phyloP scores from a whole-genome alignment of 805 yeast genomes.

The Wickerhamiella sergipiensis region DNA sequence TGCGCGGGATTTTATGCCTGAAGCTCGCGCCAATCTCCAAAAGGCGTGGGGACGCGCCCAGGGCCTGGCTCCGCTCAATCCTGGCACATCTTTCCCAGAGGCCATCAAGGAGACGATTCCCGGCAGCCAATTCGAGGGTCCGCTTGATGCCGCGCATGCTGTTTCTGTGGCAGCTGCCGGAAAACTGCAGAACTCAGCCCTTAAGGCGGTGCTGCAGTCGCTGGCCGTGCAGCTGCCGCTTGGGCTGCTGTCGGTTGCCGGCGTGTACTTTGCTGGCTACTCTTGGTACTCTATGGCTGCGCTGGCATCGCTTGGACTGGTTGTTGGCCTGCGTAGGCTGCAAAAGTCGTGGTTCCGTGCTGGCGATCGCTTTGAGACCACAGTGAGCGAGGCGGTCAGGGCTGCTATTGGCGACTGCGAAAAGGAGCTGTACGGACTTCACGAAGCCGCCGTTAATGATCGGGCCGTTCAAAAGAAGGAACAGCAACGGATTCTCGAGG shows the following conservation, averaged over 20 bases:
- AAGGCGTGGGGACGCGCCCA: conserved; percentile 11
- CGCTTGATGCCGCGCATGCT: background rate
- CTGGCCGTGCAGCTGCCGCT: conserved; percentile 26
- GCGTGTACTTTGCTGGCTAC: conserved; percentile 20
- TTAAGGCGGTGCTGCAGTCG: conserved; percentile 18
- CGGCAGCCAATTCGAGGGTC: background rate
- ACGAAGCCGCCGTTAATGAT: conserved; percentile 17
- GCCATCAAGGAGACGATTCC: background rate
- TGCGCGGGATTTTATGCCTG: background rate
- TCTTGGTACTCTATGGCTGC: conserved; percentile 25
- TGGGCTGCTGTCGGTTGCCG: conserved; percentile 20
- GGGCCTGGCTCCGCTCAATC: background rate
- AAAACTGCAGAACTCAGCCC: conserved; percentile 21
- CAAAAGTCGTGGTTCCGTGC: conserved; percentile 24
- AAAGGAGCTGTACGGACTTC: conserved; percentile 19
- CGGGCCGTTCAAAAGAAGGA: background rate
- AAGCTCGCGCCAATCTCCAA: background rate
- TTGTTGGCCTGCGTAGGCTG: conserved; percentile 24
- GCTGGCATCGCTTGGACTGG: conserved; percentile 25
- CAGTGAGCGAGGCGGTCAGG: conserved; percentile 18
- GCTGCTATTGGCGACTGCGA: conserved; percentile 20
- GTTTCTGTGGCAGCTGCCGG: conserved; percentile 7
- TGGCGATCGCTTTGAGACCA: conserved; percentile 13
- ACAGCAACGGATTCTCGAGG: background rate
- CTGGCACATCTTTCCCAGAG: background rate